Evolutionary conservation across 768 basidiomycete genomes (phyloP), one percentile per base, ranked within the genome.

Genomic region (Leccinum ochraceum): DNA sequence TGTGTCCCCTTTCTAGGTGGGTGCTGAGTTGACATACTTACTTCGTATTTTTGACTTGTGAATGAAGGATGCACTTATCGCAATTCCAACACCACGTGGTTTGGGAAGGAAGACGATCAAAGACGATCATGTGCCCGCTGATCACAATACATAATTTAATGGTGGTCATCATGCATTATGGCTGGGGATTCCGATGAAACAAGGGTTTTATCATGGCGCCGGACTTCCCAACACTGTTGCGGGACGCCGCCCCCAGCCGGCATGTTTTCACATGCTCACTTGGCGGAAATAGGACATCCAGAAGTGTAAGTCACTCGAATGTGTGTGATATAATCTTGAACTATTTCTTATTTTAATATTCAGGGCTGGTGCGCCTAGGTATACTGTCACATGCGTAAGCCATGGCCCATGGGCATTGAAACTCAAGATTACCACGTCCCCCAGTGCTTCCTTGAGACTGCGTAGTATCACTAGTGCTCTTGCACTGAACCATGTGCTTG

Each of bases 111-210:
- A 9, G 42, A n/a, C 32, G 4, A 48, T 8, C n/a, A 20, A 20
- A 13, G 34, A 16, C 16, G 37, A 37, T n/a, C 42, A n/a, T 44
- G n/a, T 9, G 9, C n/a, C 42, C 13, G 42, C 42, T n/a, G 42
- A 44, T n/a, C n/a, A n/a, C n/a, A 44, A 44, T n/a, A n/a, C n/a
- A 44, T n/a, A 42, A n/a, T n/a, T 2, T 36, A 36, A 44, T 44
- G 42, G 42, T 44, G 9, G 42, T 2, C 34, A 17, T 42, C 39
- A 17, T 42, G 39, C 8, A 13, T 51, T 53, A 9, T 14, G 32
- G n/a, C 37, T 30, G 22, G 50, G 28, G 56, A 24, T 26, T 54
- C 36, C 3, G 53, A 54, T 66, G 68, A 67, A 70, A 67, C 59
- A n/a, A 57, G 28, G 32, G 53, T 67, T 69, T 69, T 58, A 63